These are phyloP conservation scores for Tricholomella constricta DNA, from an alignment of 768 basidiomycete species.

Conservation along the genomic window DNA sequence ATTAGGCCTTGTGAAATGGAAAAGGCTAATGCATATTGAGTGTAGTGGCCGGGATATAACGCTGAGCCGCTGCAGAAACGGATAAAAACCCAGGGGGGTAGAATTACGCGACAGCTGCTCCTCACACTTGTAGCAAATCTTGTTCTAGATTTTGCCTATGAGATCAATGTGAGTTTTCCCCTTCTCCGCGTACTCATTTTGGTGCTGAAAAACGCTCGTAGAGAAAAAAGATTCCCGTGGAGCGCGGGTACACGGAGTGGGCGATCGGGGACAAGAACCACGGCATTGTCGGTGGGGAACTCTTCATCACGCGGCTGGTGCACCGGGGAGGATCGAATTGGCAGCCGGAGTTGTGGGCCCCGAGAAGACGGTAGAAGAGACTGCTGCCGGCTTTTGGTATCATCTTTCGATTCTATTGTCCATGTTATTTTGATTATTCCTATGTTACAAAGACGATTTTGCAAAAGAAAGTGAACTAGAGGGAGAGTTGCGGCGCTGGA, in stretches of 20 bases:
- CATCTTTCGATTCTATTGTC: neutral
- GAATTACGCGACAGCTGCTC: conserved; percentile 32
- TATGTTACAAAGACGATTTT: neutral
- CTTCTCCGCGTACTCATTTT: neutral
- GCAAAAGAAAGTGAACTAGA: neutral
- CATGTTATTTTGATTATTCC: neutral
- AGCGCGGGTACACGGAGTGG: conserved; percentile 42
- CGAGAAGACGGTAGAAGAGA: conserved; percentile 6
- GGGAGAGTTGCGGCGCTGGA: neutral
- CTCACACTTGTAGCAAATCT: conserved; percentile 30
- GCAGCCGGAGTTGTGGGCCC: conserved; percentile 44
- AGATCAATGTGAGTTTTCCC: conserved; percentile 30
- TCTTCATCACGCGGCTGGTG: conserved; percentile 39
- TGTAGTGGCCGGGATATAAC: conserved; percentile 53
- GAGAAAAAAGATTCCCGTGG: conserved; percentile 28
- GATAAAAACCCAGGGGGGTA: conserved; percentile 33
- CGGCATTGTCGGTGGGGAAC: conserved; percentile 29
- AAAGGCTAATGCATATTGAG: neutral
- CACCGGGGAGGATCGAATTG: conserved; percentile 44
- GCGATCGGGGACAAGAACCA: conserved; percentile 24
- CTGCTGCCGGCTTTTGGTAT: neutral
- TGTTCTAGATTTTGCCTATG: conserved; percentile 31
- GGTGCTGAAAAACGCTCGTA: conserved; percentile 6
- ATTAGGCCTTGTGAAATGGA: neutral
- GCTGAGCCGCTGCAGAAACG: conserved; percentile 38